These are phyloP conservation scores for Metschnikowia proteae DNA, from an alignment of 805 yeast genomes.

Conservation along the genomic window DNA sequence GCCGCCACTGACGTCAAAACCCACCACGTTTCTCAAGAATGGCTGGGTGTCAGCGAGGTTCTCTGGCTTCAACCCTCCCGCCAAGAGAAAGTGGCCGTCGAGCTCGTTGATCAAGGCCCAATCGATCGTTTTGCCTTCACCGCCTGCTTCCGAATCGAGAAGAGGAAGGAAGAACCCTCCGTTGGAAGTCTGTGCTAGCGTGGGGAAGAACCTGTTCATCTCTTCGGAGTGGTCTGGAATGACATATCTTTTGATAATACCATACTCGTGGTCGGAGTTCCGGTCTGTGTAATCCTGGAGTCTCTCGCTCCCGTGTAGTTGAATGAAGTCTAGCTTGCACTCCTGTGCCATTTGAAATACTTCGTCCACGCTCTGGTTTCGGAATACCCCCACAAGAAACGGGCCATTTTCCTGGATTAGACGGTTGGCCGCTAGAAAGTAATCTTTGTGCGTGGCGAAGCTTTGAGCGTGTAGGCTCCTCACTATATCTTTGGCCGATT, in stretches of 20 bases:
- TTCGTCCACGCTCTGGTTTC: slow-evolving; percentile 70
- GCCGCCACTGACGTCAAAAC: slow-evolving; percentile 95
- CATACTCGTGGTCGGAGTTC: slow-evolving; percentile 39
- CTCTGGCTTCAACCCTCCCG: slow-evolving; percentile 83
- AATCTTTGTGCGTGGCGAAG: slow-evolving; percentile 20
- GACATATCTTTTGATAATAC: slow-evolving; percentile 71
- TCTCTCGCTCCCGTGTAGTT: slow-evolving; percentile 69
- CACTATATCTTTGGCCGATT: slow-evolving; percentile 19
- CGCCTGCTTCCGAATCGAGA: slow-evolving; percentile 87
- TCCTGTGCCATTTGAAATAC: slow-evolving; percentile 44
- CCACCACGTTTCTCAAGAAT: slow-evolving; percentile 59
- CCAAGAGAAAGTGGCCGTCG: slow-evolving; percentile 54
- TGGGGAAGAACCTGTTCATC: slow-evolving; percentile 25
- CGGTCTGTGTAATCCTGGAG: slow-evolving; percentile 52
- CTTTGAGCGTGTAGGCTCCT: slow-evolving; percentile 12
- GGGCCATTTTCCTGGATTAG: slow-evolving; percentile 50
- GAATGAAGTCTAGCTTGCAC: slow-evolving; percentile 69
- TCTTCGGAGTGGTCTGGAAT: slow-evolving; percentile 49
- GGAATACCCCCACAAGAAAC: slow-evolving; percentile 81
- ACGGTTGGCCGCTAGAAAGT: slow-evolving; percentile 27
- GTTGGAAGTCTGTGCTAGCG: background rate
- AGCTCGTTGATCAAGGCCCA: slow-evolving; percentile 47
- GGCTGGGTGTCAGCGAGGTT: slow-evolving; percentile 57
- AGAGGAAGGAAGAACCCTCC: slow-evolving; percentile 53
- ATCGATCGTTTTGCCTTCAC: slow-evolving; percentile 78